These are phyloP conservation scores for Ceriops tagal DNA, from an alignment of 345 rosid species.

Conservation along the genomic window DNA sequence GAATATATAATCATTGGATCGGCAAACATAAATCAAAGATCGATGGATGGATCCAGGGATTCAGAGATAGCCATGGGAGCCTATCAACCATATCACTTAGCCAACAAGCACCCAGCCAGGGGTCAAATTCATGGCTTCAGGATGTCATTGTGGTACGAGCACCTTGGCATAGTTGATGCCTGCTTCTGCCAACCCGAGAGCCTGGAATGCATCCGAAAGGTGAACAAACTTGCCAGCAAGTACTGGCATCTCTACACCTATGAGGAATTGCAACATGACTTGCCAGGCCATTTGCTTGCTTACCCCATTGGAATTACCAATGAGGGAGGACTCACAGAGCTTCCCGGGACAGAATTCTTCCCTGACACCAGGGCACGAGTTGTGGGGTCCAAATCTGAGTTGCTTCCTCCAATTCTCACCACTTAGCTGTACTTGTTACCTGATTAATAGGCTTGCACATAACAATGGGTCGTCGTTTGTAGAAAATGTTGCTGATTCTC, in stretches of 20 bases:
- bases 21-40: constrained; percentile 52
- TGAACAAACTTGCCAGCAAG: constrained; percentile 33
- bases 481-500: no score
- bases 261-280: constrained; percentile 27
- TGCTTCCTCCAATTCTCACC: constrained; percentile 43
- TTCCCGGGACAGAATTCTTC: constrained; percentile 31
- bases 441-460: no score
- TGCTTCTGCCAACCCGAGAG: constrained; percentile 39
- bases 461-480: no score
- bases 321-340: constrained; percentile 30
- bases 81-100: constrained; percentile 39
- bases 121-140: constrained; percentile 53
- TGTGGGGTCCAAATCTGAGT: constrained; percentile 37
- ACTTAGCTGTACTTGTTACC: constrained; percentile 17
- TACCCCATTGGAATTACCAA: constrained; percentile 35
- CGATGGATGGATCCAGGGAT: constrained; percentile 53
- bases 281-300: constrained; percentile 47
- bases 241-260: constrained; percentile 36
- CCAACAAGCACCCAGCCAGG: constrained; percentile 26
- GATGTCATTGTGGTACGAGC: constrained; percentile 49
- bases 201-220: constrained; percentile 33
- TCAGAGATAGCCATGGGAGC: constrained; percentile 56
- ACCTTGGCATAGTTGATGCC: constrained; percentile 28
- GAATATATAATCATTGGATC: constrained; percentile 50
- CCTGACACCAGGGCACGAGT: constrained; percentile 45